Evolutionary conservation across 2,329 filamentous ascomycete species (phyloP).

Genomic region (Colletotrichum orbiculare): DNA sequence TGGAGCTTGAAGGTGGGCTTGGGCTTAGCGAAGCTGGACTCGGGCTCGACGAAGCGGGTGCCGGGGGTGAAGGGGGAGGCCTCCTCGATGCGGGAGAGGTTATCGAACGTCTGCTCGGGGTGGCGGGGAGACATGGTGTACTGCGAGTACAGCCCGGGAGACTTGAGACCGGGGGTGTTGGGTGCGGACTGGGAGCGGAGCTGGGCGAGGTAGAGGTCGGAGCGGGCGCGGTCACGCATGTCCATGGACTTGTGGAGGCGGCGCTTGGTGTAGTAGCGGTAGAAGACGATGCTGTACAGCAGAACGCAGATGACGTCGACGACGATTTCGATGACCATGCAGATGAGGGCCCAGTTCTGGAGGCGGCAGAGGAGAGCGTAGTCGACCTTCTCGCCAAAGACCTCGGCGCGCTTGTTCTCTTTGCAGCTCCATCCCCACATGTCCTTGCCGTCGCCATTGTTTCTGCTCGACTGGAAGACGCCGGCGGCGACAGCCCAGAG

Average conservation of each 20-base stretch:
- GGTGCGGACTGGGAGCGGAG: conserved; percentile 88
- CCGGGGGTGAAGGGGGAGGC: conserved; percentile 63
- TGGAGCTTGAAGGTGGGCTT: conserved; percentile 82
- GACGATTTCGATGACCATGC: conserved; percentile 96
- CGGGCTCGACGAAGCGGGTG: conserved; percentile 68
- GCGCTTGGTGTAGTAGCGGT: conserved; percentile 96
- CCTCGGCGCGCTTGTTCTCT: conserved; percentile 80
- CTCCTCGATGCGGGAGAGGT: conserved; percentile 57
- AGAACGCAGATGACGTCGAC: conserved; percentile 91
- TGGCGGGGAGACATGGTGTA: conserved; percentile 57
- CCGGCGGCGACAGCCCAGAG: conserved; percentile 93
- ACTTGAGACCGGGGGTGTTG: conserved; percentile 91
- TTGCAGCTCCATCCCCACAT: conserved; percentile 99
- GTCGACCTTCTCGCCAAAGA: conserved; percentile 84
- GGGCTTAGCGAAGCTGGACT: conserved; percentile 68
- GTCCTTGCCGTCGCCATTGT: conserved; percentile 79
- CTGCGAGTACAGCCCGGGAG: conserved; percentile 60
- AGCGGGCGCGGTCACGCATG: conserved; percentile 90
- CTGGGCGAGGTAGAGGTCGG: conserved; percentile 92
- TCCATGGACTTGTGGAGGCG: conserved; percentile 98
- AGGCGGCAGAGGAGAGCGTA: conserved; percentile 93
- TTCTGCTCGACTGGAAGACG: conserved; percentile 82
- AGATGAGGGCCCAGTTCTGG: conserved; percentile 95
- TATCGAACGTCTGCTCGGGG: conserved; percentile 58
- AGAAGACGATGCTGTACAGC: conserved; percentile 95